Evolutionary conservation across 2,329 filamentous ascomycete species (phyloP), one percentile per base, ranked within the genome.

Genomic region (Fusarium chlamydosporum): DNA sequence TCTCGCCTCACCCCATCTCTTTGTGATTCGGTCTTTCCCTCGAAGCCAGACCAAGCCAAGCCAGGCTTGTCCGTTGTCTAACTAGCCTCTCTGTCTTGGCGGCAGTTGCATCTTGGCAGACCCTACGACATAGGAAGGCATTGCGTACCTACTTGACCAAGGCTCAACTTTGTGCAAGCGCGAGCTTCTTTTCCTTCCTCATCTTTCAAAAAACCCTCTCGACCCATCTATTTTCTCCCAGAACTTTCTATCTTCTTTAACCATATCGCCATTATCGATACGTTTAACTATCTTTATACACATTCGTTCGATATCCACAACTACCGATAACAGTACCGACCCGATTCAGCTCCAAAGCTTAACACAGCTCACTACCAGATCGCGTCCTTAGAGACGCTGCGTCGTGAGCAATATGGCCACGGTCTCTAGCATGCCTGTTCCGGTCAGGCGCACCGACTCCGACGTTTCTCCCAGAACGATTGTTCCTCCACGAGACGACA

Each of bases 401-500:
- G 38, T 56, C 51, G 37, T 47, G 33, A 56, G 56, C 63, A 56
- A 64, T 29, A 71, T 67, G 62, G 70, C 72, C 47, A 76, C 69
- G 37, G 29, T 57, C 40, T 72, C 75, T 34, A 67, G 64, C 46
- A 56, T 59, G 54, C 70, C 68, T 70, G 47, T 61, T 46, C 38
- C 68, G 34, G 54, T 75, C 34, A 73, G 75, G 53, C 81, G 78
- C 61, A 76, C 81, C 51, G 81, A 80, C 65, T 81, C 79, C 18
- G 81, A 83, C 45, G 71, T 84, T 57, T 85, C 83, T 59, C 82
- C 83, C 29, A 76, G 76, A 55, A 79, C 82, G 8, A 60, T 72
- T 9, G 40, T 56, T 16, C 72, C 75, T 18, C 66, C 68, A 4
- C 60, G 60, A 62, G 48, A 56, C 13, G 60, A 72, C 50, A 67